Evolutionary conservation across 257 asterid species (phyloP), one percentile per base, ranked within the genome.

Genomic region (Rhazya stricta): DNA sequence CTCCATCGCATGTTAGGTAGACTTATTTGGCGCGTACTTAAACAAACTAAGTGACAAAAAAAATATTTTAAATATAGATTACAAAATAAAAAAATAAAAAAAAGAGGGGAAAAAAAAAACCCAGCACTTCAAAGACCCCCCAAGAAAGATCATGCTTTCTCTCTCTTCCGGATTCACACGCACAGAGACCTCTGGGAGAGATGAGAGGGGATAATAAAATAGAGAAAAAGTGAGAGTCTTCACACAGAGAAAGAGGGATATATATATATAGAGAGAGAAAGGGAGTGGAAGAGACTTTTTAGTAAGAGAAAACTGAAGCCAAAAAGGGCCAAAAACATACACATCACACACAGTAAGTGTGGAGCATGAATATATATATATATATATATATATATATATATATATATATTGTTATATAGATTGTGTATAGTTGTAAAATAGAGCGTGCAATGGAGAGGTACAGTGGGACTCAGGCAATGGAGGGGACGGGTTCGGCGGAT

Each of bases 371-470:
- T 54, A 0, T 57, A 11, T 75, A 51, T 23, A 53, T 56, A 41
- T 41, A n/a, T 42, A 66, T 68, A 29, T 39, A 27, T 42, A 21
- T 23, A 23, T 13, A 62, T 21, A 18, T 21, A 46, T 45, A 53
- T 63, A 51, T 75, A 74, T 46, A 39, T 48, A 61, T 11, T 18
- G 67, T 42, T 42, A 32, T 69, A 74, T 72, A 36, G 75, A 25
- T 53, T 84, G 79, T 78, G 76, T 80, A 69, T 82, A 78, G 77
- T 72, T 58, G 36, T 73, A 62, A 66, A 34, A 39, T 27, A 67
- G 69, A 48, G 74, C 45, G 42, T 32, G 67, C 74, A 75, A 84
- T 82, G 86, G 88, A 80, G 74, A 81, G 81, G 80, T 79, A 80
- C 58, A 77, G 67, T 67, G 81, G 80, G 78, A 69, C 67, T 72